Conservation (phyloP, 345 rosid genomes). For the Nasturtium officinale region DNA sequence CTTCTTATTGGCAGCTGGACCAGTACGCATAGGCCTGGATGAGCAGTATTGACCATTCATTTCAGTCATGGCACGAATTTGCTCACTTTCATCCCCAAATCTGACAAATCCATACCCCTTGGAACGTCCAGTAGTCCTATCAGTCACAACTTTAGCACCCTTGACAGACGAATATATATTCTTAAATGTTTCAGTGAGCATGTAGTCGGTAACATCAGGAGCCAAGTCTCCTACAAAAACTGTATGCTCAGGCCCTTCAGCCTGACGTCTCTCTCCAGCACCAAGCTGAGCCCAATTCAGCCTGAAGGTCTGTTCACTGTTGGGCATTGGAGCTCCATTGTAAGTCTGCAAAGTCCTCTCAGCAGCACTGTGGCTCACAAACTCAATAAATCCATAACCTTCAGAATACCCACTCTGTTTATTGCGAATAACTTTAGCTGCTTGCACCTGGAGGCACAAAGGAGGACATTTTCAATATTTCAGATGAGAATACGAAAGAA, state of each 20-base stretch:
- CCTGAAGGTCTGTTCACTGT: constrained; percentile 71
- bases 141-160: constrained; percentile 92
- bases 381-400: constrained; percentile 94
- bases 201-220: constrained; percentile 81
- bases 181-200: constrained; percentile 77
- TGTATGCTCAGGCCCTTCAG: constrained; percentile 82
- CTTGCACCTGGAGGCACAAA: constrained; percentile 48
- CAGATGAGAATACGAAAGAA: neutral
- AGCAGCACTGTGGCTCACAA: constrained; percentile 64
- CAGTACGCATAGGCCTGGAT: constrained; percentile 91
- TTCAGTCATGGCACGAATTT: constrained; percentile 83
- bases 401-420: constrained; percentile 70
- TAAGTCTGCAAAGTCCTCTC: constrained; percentile 77
- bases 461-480: neutral
- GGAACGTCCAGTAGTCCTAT: constrained; percentile 87
- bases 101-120: constrained; percentile 98
- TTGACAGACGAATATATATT: constrained; percentile 65
- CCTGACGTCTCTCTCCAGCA: constrained; percentile 86
- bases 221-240: constrained; percentile 94
- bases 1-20: constrained; percentile 89
- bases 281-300: constrained; percentile 91
- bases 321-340: constrained; percentile 85
- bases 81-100: constrained; percentile 84
- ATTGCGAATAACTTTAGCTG: constrained; percentile 90
- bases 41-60: constrained; percentile 90